These are phyloP conservation scores for Lithocarpus polystachyus DNA, from an alignment of 306 rosid species.

Conservation along the genomic window DNA sequence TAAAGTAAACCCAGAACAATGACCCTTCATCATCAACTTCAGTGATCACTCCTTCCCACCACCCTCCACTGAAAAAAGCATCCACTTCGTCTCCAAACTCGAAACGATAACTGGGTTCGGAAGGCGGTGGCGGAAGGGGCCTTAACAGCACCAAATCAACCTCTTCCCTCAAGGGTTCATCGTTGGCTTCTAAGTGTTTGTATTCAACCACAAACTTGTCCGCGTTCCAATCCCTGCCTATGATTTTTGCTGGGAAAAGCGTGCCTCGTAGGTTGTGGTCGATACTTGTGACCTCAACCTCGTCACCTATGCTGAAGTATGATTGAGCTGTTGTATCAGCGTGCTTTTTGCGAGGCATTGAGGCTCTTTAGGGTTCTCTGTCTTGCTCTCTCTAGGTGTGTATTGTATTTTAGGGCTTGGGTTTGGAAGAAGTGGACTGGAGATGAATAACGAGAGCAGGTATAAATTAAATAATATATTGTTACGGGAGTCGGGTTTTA, in stretches of 20 bases:
- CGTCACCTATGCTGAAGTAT: constrained; percentile 9
- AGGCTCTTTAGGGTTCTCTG: no score
- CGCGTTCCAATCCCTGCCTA: background rate
- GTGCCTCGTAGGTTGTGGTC: constrained; percentile 19
- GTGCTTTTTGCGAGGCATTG: background rate
- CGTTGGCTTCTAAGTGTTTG: background rate
- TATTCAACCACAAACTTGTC: constrained; percentile 19
- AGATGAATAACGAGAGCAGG: background rate
- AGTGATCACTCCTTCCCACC: constrained; percentile 40
- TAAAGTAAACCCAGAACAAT: constrained; percentile 19
- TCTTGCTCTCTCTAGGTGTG: background rate
- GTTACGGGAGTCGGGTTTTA: no score
- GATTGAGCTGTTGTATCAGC: background rate
- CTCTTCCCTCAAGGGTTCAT: background rate
- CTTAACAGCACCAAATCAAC: constrained; percentile 15
- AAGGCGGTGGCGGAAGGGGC: constrained; percentile 30
- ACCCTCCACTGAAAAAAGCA: constrained; percentile 24
- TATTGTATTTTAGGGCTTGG: no score
- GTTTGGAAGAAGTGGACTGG: background rate
- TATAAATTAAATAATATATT: no score
- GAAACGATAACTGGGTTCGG: background rate
- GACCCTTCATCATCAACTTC: background rate
- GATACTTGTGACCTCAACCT: constrained; percentile 29
- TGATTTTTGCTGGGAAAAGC: constrained; percentile 29
- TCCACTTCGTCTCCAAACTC: constrained; percentile 29